These are phyloP conservation scores for Parmelia sp. DNA, from an alignment of 495 filamentous ascomycete species.

Conservation along the genomic window DNA sequence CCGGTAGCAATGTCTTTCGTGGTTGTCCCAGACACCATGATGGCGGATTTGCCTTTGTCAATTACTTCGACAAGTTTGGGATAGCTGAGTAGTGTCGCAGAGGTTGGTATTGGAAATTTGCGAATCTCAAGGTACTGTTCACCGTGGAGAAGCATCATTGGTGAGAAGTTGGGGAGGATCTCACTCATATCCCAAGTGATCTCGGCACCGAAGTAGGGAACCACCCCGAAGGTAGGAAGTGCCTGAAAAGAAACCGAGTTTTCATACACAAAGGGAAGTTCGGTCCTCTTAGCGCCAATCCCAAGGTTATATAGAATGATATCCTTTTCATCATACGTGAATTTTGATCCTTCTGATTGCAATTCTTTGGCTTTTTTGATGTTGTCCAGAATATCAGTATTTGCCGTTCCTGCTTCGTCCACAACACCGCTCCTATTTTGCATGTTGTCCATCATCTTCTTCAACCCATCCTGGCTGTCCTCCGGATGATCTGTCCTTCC, in stretches of 20 bases:
- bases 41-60: conserved; percentile 88
- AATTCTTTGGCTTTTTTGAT: conserved; percentile 73
- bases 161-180: conserved; percentile 87
- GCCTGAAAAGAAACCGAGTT: conserved; percentile 85
- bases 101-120: conserved; percentile 90
- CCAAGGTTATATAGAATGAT: conserved; percentile 94
- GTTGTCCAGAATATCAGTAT: conserved; percentile 52
- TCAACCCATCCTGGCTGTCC: conserved; percentile 65
- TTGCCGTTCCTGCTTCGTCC: conserved; percentile 26
- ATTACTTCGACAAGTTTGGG: conserved; percentile 88
- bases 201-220: conserved; percentile 83
- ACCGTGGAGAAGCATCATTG: conserved; percentile 98
- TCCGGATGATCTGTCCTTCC: conserved; percentile 84
- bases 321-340: conserved; percentile 77
- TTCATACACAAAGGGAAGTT: conserved; percentile 84
- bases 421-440: conserved; percentile 58
- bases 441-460: conserved; percentile 90
- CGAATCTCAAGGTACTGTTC: conserved; percentile 97
- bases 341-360: conserved; percentile 67
- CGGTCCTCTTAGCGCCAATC: conserved; percentile 86
- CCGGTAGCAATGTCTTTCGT: conserved; percentile 73
- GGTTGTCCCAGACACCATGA: conserved; percentile 71
- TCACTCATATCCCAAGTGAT: conserved; percentile 75
- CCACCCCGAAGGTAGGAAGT: conserved; percentile 88
- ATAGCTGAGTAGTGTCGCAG: conserved; percentile 70